phyloP scores from a whole-genome alignment of 352 stramenopile genomes.

The Globisporangium uncinulatum region DNA sequence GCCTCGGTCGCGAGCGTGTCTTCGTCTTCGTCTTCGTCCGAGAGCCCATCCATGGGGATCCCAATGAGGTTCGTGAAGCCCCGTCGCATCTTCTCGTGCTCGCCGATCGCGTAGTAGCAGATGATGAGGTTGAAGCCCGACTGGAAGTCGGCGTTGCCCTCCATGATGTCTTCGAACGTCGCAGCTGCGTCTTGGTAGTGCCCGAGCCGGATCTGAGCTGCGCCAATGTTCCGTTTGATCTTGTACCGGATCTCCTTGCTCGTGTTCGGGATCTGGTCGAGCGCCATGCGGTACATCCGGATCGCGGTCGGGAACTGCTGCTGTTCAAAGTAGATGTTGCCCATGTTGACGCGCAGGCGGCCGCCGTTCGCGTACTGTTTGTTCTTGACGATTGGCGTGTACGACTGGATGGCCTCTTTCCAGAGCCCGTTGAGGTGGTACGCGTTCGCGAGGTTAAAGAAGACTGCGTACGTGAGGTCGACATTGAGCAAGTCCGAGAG shows the following conservation, averaged over 20 bases:
- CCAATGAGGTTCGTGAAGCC: constrained; percentile 90
- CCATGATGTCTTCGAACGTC: constrained; percentile 95
- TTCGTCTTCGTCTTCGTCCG: constrained; percentile 84
- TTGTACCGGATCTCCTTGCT: constrained; percentile 94
- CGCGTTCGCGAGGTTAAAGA: constrained; percentile 92
- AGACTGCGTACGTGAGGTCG: constrained; percentile 93
- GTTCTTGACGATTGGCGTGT: constrained; percentile 95
- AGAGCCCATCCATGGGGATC: constrained; percentile 86
- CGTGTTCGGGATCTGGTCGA: constrained; percentile 94
- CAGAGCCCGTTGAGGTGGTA: constrained; percentile 93
- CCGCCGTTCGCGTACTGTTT: constrained; percentile 91
- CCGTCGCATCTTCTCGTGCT: constrained; percentile 92
- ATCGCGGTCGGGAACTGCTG: constrained; percentile 93
- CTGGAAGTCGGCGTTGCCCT: constrained; percentile 91
- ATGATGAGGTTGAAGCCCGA: constrained; percentile 96
- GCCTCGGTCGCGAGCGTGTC: constrained; percentile 50
- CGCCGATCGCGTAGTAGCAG: constrained; percentile 95
- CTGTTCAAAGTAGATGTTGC: constrained; percentile 97
- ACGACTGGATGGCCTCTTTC: constrained; percentile 93
- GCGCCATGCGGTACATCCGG: constrained; percentile 96
- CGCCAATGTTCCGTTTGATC: constrained; percentile 97
- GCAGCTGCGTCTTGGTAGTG: constrained; percentile 94
- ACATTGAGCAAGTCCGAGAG: constrained; percentile 90
- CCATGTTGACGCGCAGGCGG: constrained; percentile 95
- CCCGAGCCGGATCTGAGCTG: constrained; percentile 90